Evolutionary conservation across 768 basidiomycete species (phyloP), one percentile per base, ranked within the genome.

Genomic region (Cystofilobasidium capitatum): DNA sequence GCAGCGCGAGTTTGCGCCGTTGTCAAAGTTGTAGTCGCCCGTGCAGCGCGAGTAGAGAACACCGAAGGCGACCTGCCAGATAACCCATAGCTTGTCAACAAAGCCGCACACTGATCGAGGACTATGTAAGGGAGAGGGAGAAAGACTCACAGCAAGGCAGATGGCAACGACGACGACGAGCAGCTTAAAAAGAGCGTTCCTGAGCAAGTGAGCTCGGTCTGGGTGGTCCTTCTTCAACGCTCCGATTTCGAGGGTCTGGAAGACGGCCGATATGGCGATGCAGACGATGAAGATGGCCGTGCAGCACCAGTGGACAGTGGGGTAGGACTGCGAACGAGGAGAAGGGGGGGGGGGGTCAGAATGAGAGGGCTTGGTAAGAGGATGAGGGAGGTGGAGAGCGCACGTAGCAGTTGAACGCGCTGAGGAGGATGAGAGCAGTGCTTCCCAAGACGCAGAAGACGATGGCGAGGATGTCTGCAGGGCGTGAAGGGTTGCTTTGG

Each of bases 131-230:
- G 42, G 42, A 44, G 22, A 44, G 42, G 22, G 42, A 22, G 42
- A 22, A 44, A 44, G 42, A 0, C 72, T 71, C 62, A 80, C 76
- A 1, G 79, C 78, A 26, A 69, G 63, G 3, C 55, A 40, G 44
- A 80, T 73, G 20, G 79, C 78, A 8, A 74, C 17, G 17, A 40
- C 58, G 24, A 79, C 77, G 47, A 80, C 71, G 42, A 74, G 29
- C 29, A 78, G 71, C 72, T 80, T 80, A 64, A 74, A 62, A 66
- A 77, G 72, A 4, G 77, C 73, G 70, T 78, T 79, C n/a, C 77
- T 71, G 33, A 64, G 54, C 26, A 79, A 70, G 49, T 75, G 74
- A 14, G 67, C 51, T 37, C 76, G 69, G 51, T 79, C 78, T 6
- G 78, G 76, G 71, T 78, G 77, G 65, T 75, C 76, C 62, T 76